Conservation (phyloP, 352 stramenopile species). For the Globisporangium lucens region DNA sequence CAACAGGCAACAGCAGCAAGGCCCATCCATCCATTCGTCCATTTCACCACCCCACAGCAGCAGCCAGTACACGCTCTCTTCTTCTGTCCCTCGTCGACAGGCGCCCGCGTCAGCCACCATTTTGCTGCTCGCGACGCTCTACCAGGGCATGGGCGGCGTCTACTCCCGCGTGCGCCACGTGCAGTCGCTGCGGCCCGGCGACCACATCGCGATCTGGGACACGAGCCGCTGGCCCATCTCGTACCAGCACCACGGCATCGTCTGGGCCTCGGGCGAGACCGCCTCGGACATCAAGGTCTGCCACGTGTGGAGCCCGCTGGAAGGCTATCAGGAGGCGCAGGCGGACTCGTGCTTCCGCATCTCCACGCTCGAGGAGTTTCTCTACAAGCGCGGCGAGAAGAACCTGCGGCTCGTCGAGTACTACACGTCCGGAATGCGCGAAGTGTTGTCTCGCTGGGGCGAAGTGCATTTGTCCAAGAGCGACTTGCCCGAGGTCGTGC, state of each 20-base stretch:
- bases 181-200: conserved; percentile 67
- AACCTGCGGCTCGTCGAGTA: conserved; percentile 83
- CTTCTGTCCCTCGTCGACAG: background rate
- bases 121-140: conserved; percentile 15
- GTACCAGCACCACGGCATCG: conserved; percentile 86
- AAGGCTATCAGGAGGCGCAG: conserved; percentile 69
- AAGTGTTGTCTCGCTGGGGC: conserved; percentile 79
- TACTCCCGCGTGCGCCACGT: conserved; percentile 80
- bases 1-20: background rate
- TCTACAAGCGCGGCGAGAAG: conserved; percentile 54
- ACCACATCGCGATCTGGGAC: conserved; percentile 88
- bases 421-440: conserved; percentile 75
- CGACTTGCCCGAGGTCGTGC: conserved; percentile 78
- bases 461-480: conserved; percentile 84
- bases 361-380: conserved; percentile 82
- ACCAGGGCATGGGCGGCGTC: conserved; percentile 54
- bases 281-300: conserved; percentile 68
- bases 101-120: conserved; percentile 6
- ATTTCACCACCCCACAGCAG: background rate
- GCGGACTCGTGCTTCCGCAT: conserved; percentile 86
- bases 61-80: background rate
- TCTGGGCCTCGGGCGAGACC: conserved; percentile 72
- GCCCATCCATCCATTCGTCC: background rate
- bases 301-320: conserved; percentile 83
- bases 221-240: conserved; percentile 79